Base-by-base conservation (phyloP, 305 asterid genomes). In the Stenogyne calaminthoides region DNA sequence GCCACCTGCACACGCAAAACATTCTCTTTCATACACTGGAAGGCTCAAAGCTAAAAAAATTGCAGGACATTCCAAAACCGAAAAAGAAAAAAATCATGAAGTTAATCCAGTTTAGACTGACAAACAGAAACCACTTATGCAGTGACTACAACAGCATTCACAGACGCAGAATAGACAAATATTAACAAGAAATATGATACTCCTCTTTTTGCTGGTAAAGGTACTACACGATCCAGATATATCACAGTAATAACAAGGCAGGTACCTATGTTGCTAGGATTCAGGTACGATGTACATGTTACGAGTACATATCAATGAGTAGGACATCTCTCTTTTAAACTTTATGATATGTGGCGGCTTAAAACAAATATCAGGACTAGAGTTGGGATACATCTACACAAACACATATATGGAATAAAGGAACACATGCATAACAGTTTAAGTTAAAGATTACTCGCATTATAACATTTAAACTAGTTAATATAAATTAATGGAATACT, bases 1-100 rank as follows among this genome's bases (percentile, higher is more conserved):
- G 60, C 84, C 66, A 61, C 73, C 95, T 90, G 89, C 84, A 82
- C 40, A 46, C 9, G 63, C 71, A 56, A 44, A 25, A 58, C 22
- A 51, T 58, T 4, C 56, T 40, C 70, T 62, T 49, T 72, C 51
- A 72, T 49, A 69, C 60, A 22, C 18, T 10, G 19, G 22, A 60
- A 9, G 20, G 55, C 20, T 47, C 19, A 47, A 15, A 40, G 56
- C 65, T 19, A 64, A 51, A 29, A n/a, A 47, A 58, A 36, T 7
- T 14, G 54, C 16, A 14, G n/a, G 42, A 60, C 11, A 60, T 40
- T 62, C 61, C 20, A 25, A 14, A 51, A 58, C 18, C 64, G 0
- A 7, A 58, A 6, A 27, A 10, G 2, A 15, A 11, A 29, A 47
- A 40, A 67, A 42, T 56, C 60, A 16, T 12, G 12, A 54, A 37